Conservation (phyloP, 2,329 filamentous ascomycete species). For the Ophiostoma sp. region DNA sequence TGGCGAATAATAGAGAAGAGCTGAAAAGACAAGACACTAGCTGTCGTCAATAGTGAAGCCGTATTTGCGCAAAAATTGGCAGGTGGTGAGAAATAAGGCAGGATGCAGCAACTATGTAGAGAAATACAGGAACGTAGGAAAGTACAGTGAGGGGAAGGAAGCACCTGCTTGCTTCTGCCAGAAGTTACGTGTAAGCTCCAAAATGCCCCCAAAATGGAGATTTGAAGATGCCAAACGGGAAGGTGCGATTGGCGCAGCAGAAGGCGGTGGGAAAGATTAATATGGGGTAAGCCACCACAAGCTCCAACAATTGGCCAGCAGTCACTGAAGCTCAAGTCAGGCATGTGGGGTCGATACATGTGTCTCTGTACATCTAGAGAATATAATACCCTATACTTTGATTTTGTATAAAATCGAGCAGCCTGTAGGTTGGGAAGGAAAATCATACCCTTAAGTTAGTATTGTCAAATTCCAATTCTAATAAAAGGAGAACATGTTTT, state of each 20-base stretch:
- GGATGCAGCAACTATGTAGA: neutral
- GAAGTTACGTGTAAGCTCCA: constrained; percentile 8
- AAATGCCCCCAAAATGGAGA: neutral
- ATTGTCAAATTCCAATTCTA: neutral
- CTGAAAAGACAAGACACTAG: neutral
- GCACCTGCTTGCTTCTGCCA: neutral
- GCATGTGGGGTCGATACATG: neutral
- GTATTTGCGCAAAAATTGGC: neutral
- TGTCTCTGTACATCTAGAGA: neutral
- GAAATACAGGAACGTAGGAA: neutral
- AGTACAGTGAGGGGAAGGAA: constrained; percentile 2
- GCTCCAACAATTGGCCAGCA: constrained; percentile 21
- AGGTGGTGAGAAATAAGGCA: neutral
- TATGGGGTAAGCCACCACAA: constrained; percentile 19
- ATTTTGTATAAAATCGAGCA: no score
- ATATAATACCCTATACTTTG: no score
- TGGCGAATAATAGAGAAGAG: no score
- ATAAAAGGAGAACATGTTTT: neutral
- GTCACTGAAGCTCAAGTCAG: neutral
- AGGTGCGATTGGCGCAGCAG: constrained; percentile 18
- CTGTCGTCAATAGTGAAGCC: neutral
- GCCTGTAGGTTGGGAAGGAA: no score
- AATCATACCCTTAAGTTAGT: no score
- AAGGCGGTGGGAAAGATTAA: constrained; percentile 16
- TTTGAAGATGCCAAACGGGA: constrained; percentile 16